Evolutionary conservation across 495 filamentous ascomycete genomes (phyloP).

Genomic region (Sabuloglossum arenarium): DNA sequence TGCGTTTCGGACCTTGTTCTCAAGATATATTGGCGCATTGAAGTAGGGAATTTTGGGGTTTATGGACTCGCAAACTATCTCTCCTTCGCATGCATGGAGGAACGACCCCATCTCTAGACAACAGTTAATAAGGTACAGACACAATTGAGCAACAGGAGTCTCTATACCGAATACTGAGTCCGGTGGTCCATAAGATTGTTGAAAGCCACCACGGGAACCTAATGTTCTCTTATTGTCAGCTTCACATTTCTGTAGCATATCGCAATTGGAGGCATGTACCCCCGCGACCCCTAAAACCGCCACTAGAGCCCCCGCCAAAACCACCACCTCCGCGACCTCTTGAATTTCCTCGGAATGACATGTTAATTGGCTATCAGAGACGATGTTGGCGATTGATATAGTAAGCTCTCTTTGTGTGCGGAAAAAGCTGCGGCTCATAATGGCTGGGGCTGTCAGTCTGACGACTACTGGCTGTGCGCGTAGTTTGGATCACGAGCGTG

Average conservation of each 20-base stretch:
- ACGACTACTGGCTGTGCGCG: neutral
- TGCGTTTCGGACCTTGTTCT: conserved; percentile 57
- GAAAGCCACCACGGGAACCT: conserved; percentile 39
- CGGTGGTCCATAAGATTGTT: conserved; percentile 43
- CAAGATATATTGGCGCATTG: conserved; percentile 94
- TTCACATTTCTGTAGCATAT: neutral
- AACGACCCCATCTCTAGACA: conserved; percentile 71
- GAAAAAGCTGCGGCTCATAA: neutral
- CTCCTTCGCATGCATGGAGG: conserved; percentile 84
- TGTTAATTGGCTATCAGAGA: conserved; percentile 5
- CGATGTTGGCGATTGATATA: neutral
- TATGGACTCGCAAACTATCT: conserved; percentile 83
- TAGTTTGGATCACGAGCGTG: neutral
- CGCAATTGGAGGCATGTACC: conserved; percentile 6
- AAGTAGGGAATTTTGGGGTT: conserved; percentile 97
- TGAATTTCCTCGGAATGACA: conserved; percentile 16
- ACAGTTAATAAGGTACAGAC: neutral
- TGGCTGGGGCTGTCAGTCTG: neutral
- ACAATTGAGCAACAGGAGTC: conserved; percentile 3
- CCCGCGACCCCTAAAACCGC: conserved; percentile 14
- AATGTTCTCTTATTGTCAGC: neutral
- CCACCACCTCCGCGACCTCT: conserved; percentile 16
- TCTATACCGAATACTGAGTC: conserved; percentile 39
- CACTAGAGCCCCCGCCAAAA: conserved; percentile 11
- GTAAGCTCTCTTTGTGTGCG: neutral